Evolutionary conservation across 148 eudicot species (phyloP).

Genomic region (Dianthus caryophyllus): DNA sequence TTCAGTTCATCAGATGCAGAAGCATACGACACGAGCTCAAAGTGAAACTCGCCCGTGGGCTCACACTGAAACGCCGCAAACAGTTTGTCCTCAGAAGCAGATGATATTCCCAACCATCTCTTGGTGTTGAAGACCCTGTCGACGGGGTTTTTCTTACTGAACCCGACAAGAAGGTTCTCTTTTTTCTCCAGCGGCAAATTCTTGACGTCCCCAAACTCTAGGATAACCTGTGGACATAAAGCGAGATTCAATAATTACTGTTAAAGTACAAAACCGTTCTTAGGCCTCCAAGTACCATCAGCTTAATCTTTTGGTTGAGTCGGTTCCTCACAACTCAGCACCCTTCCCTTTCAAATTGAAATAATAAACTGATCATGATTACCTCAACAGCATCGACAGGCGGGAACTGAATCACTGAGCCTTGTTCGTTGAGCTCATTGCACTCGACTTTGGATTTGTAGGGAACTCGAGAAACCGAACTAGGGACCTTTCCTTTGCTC

Average conservation of each 20-base stretch:
- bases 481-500: constrained; percentile 65
- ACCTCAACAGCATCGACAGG: constrained; percentile 63
- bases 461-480: constrained; percentile 52
- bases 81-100: constrained; percentile 61
- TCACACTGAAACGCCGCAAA: constrained; percentile 80
- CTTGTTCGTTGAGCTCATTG: constrained; percentile 32
- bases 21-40: constrained; percentile 50
- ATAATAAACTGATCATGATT: too few species aligned
- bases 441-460: constrained; percentile 25
- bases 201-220: constrained; percentile 71
- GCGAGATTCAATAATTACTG: background rate
- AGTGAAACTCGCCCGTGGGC: constrained; percentile 57
- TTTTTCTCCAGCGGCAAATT: constrained; percentile 59
- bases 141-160: constrained; percentile 69
- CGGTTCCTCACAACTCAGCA: too few species aligned
- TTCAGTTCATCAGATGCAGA: constrained; percentile 36
- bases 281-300: too few species aligned
- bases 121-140: constrained; percentile 60
- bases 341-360: too few species aligned
- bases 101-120: constrained; percentile 55
- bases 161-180: constrained; percentile 51
- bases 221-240: constrained; percentile 43
- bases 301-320: too few species aligned
- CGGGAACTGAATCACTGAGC: constrained; percentile 32
- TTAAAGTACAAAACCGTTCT: too few species aligned